Base-by-base conservation (phyloP, 768 basidiomycete genomes). In the Lepiota subincarnata region DNA sequence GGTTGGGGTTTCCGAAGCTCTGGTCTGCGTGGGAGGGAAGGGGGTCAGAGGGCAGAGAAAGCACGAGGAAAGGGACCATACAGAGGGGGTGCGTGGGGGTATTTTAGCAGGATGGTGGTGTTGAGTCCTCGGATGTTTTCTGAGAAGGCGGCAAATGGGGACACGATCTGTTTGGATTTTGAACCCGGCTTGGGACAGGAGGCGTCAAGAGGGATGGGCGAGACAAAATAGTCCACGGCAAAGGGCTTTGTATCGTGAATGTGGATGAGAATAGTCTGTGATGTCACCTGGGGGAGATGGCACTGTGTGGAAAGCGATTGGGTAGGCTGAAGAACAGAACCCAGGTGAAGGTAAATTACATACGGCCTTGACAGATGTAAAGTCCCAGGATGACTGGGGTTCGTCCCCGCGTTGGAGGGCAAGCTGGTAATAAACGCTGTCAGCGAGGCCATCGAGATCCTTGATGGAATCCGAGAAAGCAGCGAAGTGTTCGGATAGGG, bases 191-290 rank as follows among this genome's bases (percentile, higher is more conserved):
- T 62, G 5, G 80, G 81, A 64, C 90, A 92, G 36, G 80, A 67
- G 53, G 87, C 89, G 62, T 87, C 77, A 62, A 78, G 81, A n/a
- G 86, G 80, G 39, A 82, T 72, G 28, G 88, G 82, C 34, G 76
- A 76, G 19, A 90, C 72, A 60, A 86, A 88, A 64, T 90, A 87
- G 63, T 89, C 84, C 49, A 91, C 62, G 41, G 84, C 79, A 64
- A 80, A 82, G n/a, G 86, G 83, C 50, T 66, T 65, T 41, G 72
- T 68, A 20, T 68, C 72, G 13, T 70, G 62, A 19, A 62, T 57
- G 64, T 88, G 86, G 14, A 92, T 64, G 41, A 77, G 64, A 55
- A 92, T 64, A 22, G 75, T 70, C 48, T 89, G 86, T 35, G 79
- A 69, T 14, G 77, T 75, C 45, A 73, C 69, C 53, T 68, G 64